phyloP scores from a whole-genome alignment of 257 asterid species.

The Coffea canephora region DNA sequence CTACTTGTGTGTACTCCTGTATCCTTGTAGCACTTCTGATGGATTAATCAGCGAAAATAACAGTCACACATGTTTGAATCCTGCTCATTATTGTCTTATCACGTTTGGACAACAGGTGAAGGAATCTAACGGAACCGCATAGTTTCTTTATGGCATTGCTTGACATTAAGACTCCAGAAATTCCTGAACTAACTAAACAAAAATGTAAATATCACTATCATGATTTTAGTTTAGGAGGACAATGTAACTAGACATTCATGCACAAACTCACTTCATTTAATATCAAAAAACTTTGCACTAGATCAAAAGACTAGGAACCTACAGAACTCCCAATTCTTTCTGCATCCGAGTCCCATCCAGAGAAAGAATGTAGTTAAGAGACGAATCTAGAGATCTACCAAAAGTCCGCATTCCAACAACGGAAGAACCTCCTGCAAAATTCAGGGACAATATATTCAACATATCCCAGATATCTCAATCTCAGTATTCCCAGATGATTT shows the following conservation, averaged over 20 bases:
- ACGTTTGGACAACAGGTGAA: neutral
- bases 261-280: neutral
- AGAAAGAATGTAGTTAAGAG: constrained; percentile 54
- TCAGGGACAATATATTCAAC: neutral
- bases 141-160: neutral
- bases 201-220: neutral
- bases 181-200: neutral
- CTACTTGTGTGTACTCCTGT: neutral
- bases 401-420: constrained; percentile 37
- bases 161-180: neutral
- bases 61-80: neutral
- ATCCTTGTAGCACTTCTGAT: neutral
- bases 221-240: neutral
- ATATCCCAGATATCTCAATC: neutral
- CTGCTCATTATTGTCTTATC: neutral
- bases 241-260: neutral
- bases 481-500: neutral
- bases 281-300: neutral
- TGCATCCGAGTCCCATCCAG: constrained; percentile 76
- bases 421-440: constrained; percentile 44
- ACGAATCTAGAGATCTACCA: constrained; percentile 32
- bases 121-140: neutral
- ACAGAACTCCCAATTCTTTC: constrained; percentile 61
- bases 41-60: neutral
- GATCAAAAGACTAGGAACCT: constrained; percentile 28